These are phyloP conservation scores for Hypoxylon lienhwacheense DNA, from an alignment of 495 filamentous ascomycete species.

Conservation along the genomic window DNA sequence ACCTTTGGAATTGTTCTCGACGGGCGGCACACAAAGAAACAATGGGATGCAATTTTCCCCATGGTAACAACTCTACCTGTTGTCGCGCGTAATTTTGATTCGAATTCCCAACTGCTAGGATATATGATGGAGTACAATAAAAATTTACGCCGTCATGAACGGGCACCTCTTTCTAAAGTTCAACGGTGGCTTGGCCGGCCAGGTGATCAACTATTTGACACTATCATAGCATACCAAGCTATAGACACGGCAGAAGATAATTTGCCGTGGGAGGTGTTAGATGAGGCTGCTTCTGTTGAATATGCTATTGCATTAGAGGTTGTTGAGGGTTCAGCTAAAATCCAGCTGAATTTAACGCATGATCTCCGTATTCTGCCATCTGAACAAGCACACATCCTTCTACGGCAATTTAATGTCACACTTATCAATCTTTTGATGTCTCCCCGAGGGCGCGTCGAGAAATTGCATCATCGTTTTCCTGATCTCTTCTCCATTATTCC, in stretches of 20 bases:
- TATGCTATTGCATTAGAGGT: constrained; percentile 75
- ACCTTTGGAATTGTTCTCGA: constrained; percentile 76
- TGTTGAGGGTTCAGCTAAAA: constrained; percentile 51
- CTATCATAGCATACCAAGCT: constrained; percentile 72
- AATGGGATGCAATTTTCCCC: constrained; percentile 63
- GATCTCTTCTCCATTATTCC: constrained; percentile 59
- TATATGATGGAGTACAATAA: constrained; percentile 64
- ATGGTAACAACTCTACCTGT: constrained; percentile 75
- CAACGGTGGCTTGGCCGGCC: constrained; percentile 64
- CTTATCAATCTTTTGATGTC: constrained; percentile 49
- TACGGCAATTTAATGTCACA: constrained; percentile 63
- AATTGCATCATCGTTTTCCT: constrained; percentile 22
- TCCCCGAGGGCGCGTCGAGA: constrained; percentile 36
- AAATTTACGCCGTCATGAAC: constrained; percentile 64
- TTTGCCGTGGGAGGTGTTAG: constrained; percentile 35
- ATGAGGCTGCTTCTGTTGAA: constrained; percentile 50
- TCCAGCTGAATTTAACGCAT: constrained; percentile 65
- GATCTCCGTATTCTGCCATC: constrained; percentile 59
- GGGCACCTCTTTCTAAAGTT: constrained; percentile 65
- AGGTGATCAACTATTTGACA: constrained; percentile 69
- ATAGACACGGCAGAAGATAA: not conserved
- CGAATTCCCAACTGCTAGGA: constrained; percentile 57
- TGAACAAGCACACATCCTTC: constrained; percentile 62
- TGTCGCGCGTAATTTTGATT: constrained; percentile 49
- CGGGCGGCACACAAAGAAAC: constrained; percentile 60